Evolutionary conservation across 371 early-diverging fungal genomes (phyloP).

Genomic region (Rhizopus stolonifer): DNA sequence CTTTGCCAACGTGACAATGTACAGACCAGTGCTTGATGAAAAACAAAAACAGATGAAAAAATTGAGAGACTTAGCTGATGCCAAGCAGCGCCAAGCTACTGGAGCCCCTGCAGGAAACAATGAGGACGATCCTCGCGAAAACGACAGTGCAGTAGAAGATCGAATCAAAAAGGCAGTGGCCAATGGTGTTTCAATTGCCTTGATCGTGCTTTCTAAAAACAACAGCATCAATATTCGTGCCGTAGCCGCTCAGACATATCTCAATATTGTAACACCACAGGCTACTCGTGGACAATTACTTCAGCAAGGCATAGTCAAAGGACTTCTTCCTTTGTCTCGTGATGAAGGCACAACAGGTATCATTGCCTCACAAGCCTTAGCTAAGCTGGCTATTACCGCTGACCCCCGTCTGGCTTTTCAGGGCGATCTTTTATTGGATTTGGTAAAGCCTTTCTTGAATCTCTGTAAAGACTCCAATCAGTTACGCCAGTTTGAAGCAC

Average conservation of each 20-base stretch:
- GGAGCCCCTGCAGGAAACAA: constrained; percentile 18
- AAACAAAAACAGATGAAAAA: constrained; percentile 83
- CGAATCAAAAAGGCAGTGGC: constrained; percentile 56
- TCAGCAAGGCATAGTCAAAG: constrained; percentile 79
- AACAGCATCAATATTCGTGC: constrained; percentile 59
- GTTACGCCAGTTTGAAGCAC: constrained; percentile 84
- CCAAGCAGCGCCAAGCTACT: constrained; percentile 25
- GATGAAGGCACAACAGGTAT: constrained; percentile 27
- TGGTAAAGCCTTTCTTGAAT: constrained; percentile 63
- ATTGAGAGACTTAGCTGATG: constrained; percentile 66
- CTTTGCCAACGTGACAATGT: constrained; percentile 69
- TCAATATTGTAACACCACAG: constrained; percentile 72
- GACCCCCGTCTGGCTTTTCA: constrained; percentile 87
- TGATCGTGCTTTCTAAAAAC: constrained; percentile 56
- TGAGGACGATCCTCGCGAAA: constrained; percentile 52
- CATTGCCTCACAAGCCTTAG: constrained; percentile 79
- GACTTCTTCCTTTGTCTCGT: constrained; percentile 54
- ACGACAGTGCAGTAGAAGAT: constrained; percentile 60
- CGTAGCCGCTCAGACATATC: constrained; percentile 65
- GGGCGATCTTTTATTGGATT: constrained; percentile 57
- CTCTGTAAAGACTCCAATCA: constrained; percentile 55
- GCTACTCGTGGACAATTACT: constrained; percentile 73
- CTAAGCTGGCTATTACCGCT: constrained; percentile 87
- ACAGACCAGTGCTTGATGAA: constrained; percentile 65
- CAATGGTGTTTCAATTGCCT: constrained; percentile 58